Conservation (phyloP, 2,329 filamentous ascomycete species). For the Kalmusia sp. region DNA sequence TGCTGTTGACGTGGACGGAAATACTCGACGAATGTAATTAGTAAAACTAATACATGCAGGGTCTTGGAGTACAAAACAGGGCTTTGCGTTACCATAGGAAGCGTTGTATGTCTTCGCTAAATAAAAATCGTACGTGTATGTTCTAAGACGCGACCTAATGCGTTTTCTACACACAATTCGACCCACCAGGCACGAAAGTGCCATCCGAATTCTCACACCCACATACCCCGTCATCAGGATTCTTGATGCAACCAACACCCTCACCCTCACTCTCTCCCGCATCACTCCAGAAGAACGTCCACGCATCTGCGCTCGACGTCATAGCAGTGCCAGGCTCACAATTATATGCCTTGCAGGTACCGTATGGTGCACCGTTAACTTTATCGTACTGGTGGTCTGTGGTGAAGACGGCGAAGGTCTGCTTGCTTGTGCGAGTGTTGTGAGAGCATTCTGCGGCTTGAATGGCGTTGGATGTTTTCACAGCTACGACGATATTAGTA, state of each 20-base stretch:
- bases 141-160: too few relatives aligned
- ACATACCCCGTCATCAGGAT: conserved; percentile 29
- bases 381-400: conserved; percentile 53
- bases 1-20: too few relatives aligned
- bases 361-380: conserved; percentile 55
- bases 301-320: conserved; percentile 20
- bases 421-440: conserved; percentile 47
- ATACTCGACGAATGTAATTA: too few relatives aligned
- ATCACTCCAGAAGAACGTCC: conserved; percentile 33
- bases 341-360: conserved; percentile 48
- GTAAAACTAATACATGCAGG: too few relatives aligned
- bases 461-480: conserved; percentile 45
- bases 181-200: conserved; percentile 21
- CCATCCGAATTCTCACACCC: conserved; percentile 36
- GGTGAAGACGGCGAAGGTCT: conserved; percentile 52
- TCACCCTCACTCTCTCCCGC: conserved; percentile 27
- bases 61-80: too few relatives aligned
- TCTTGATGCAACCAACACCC: conserved; percentile 36
- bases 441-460: conserved; percentile 53
- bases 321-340: conserved; percentile 24
- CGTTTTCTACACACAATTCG: neutral
- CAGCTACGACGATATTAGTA: conserved; percentile 17
- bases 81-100: too few relatives aligned
- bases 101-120: neutral
- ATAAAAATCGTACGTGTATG: too few relatives aligned